Evolutionary conservation across 2,329 filamentous ascomycete genomes (phyloP).

Genomic region (Pseudocercospora crystallina): DNA sequence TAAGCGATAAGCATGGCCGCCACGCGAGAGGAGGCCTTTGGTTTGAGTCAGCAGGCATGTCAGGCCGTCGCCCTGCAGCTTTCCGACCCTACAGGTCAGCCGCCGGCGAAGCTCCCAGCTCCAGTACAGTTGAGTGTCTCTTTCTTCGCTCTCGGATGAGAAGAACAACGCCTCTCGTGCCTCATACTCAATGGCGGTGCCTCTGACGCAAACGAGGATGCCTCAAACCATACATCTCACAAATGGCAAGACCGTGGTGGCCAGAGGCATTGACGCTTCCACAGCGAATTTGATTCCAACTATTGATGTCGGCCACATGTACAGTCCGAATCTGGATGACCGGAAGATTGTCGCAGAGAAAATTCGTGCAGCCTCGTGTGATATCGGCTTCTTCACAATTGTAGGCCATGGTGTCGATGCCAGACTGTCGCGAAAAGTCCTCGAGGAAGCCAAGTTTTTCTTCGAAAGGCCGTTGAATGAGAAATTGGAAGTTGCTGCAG

Average conservation of each 20-base stretch:
- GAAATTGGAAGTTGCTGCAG: not conserved
- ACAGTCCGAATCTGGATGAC: not conserved
- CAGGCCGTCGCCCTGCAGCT: too few relatives aligned
- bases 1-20: too few relatives aligned
- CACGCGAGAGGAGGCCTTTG: too few relatives aligned
- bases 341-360: conserved; percentile 1
- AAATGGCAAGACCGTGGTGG: not conserved
- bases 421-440: not conserved
- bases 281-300: not conserved
- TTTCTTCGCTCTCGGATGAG: too few relatives aligned
- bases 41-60: too few relatives aligned
- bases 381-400: conserved; percentile 20
- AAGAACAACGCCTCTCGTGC: too few relatives aligned
- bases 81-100: too few relatives aligned
- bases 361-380: conserved; percentile 9
- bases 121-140: too few relatives aligned
- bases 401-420: not conserved
- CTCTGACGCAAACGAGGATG: too few relatives aligned
- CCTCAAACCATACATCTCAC: not conserved
- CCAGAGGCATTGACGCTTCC: not conserved
- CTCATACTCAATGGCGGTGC: too few relatives aligned
- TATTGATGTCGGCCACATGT: not conserved
- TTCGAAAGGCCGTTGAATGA: not conserved
- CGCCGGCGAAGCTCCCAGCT: too few relatives aligned
- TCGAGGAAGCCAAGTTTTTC: conserved; percentile 1